Evolutionary conservation across 805 yeast species (phyloP).

Genomic region (Saccharomyces paradoxus): DNA sequence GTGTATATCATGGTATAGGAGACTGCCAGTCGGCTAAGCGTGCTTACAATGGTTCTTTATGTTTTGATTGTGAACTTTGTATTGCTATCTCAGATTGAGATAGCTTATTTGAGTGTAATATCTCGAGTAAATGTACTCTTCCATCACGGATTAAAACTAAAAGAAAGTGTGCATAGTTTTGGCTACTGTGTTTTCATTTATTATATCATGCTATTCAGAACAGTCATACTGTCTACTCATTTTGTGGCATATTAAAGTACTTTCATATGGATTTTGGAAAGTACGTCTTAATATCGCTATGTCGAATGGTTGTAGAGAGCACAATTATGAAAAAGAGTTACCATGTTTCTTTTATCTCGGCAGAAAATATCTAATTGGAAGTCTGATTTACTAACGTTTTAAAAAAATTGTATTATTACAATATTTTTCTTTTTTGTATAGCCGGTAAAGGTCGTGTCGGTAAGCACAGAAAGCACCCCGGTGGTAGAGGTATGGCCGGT

Average conservation of each 20-base stretch:
- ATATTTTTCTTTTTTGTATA: slow-evolving; percentile 25
- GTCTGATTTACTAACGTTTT: slow-evolving; percentile 8
- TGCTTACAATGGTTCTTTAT: background rate
- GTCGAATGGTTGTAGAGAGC: background rate
- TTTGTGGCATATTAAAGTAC: background rate
- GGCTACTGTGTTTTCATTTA: background rate
- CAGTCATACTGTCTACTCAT: background rate
- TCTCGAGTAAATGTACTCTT: background rate
- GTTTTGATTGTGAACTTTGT: background rate
- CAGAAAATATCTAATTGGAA: background rate
- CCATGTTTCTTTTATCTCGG: background rate
- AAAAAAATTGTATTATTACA: slow-evolving; percentile 3
- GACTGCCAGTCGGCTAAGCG: background rate
- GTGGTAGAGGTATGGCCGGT: slow-evolving; percentile 99
- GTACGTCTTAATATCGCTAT: background rate
- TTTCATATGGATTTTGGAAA: background rate
- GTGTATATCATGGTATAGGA: background rate
- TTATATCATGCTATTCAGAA: background rate
- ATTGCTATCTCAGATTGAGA: background rate
- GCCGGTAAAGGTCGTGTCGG: slow-evolving; percentile 99
- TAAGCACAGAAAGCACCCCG: slow-evolving; percentile 99
- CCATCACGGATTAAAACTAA: background rate
- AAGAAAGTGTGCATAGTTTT: background rate
- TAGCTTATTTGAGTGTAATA: background rate
- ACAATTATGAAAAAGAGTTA: background rate